Percentiles rank a stretch among this genome's conserved stretches.
phyloP scores from a whole-genome alignment of 371 early-diverging fungal genomes.

The Mucor indicus region DNA sequence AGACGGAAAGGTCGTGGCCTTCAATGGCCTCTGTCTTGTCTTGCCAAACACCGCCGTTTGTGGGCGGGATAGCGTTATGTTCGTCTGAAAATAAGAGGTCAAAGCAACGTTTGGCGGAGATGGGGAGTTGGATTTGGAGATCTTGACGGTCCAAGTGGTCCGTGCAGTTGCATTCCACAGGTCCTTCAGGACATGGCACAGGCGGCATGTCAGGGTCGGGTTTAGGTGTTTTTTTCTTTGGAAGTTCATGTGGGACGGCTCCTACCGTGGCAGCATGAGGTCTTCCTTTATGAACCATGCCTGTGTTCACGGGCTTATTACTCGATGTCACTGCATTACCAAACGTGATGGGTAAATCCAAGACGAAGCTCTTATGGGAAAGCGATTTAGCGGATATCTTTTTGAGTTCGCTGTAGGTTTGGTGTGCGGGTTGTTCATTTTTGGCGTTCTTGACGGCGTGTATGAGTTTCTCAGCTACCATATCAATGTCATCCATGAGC shows the following conservation, averaged over 20 bases:
- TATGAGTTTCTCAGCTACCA: slow-evolving; percentile 25
- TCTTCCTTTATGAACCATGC: too few species aligned
- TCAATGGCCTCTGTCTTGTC: slow-evolving; percentile 45
- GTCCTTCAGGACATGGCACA: slow-evolving; percentile 39
- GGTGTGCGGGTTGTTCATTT: slow-evolving; percentile 1
- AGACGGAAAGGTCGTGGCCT: too few species aligned
- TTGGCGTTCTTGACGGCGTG: slow-evolving; percentile 37
- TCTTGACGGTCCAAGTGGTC: slow-evolving; percentile 67
- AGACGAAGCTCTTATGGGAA: slow-evolving; percentile 11
- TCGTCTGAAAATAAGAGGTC: slow-evolving; percentile 58
- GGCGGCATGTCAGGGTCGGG: slow-evolving; percentile 28
- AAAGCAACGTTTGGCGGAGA: slow-evolving; percentile 63
- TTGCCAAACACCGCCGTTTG: slow-evolving; percentile 50
- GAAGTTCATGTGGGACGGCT: too few species aligned
- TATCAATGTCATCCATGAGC: slow-evolving; percentile 23
- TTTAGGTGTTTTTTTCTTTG: too few species aligned
- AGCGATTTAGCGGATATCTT: neutral
- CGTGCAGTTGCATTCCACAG: slow-evolving; percentile 62
- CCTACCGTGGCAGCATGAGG: slow-evolving; percentile 18
- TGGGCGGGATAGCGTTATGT: slow-evolving; percentile 23
- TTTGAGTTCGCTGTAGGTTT: slow-evolving; percentile 17
- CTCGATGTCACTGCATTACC: neutral
- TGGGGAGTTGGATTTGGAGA: slow-evolving; percentile 49
- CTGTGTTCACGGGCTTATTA: too few species aligned
- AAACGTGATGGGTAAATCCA: slow-evolving; percentile 10